Evolutionary conservation across 2,329 filamentous ascomycete species (phyloP).

Genomic region (Calonectria hongkongensis): DNA sequence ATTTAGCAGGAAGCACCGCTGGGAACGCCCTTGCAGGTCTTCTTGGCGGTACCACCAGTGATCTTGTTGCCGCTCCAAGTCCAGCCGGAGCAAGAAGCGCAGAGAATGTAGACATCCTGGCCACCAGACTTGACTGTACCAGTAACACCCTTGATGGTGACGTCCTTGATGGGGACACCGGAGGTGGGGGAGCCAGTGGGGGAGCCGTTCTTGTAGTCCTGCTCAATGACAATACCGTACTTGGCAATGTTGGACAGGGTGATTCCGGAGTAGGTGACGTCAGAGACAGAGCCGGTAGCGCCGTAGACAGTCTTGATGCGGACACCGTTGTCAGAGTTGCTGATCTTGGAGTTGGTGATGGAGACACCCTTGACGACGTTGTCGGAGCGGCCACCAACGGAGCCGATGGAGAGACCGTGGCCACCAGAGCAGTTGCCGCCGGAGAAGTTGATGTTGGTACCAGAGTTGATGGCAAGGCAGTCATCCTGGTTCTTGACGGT

Average conservation of each 20-base stretch:
- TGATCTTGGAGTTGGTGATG: constrained; percentile 68
- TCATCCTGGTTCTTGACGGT: constrained; percentile 77
- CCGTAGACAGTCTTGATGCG: constrained; percentile 70
- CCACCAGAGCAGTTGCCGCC: constrained; percentile 66
- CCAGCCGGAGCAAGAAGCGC: constrained; percentile 71
- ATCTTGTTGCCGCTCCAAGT: constrained; percentile 69
- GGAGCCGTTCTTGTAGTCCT: constrained; percentile 69
- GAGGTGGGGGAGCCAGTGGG: constrained; percentile 66
- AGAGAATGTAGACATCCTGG: constrained; percentile 71
- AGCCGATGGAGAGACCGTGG: constrained; percentile 66
- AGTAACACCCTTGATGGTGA: constrained; percentile 65
- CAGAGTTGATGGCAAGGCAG: constrained; percentile 75
- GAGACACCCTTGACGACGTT: constrained; percentile 72
- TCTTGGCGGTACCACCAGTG: constrained; percentile 68
- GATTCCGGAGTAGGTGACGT: constrained; percentile 66
- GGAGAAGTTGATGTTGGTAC: constrained; percentile 67
- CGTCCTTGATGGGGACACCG: constrained; percentile 71
- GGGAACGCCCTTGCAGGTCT: constrained; percentile 54
- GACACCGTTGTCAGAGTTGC: constrained; percentile 72
- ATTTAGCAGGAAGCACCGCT: constrained; percentile 50
- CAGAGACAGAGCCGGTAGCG: constrained; percentile 66
- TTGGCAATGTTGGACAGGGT: constrained; percentile 64
- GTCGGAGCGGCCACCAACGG: constrained; percentile 68
- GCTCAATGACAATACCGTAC: constrained; percentile 62
- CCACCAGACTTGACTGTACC: constrained; percentile 64